These are phyloP conservation scores for Tetracentron sinense DNA, from an alignment of 164 flowering plant species.

Conservation along the genomic window DNA sequence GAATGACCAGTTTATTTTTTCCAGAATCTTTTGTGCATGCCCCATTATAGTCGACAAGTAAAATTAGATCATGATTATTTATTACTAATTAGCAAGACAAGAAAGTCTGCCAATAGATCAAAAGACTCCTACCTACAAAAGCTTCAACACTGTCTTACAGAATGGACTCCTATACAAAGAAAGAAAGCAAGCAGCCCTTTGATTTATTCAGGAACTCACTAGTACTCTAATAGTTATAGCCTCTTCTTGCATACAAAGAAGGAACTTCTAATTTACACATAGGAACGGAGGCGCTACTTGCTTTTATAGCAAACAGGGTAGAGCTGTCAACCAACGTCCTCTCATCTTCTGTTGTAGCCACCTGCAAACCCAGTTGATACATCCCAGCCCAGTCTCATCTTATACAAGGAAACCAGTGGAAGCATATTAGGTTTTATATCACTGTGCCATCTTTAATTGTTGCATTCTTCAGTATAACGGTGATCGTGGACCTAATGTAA, in stretches of 20 bases:
- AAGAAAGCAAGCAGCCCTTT: constrained; percentile 1
- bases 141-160: background rate
- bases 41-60: too few species aligned
- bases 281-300: background rate
- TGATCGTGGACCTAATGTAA: constrained; percentile 82
- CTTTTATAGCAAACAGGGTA: background rate
- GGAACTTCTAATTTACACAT: constrained; percentile 3
- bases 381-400: constrained; percentile 1
- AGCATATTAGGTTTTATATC: constrained; percentile 23
- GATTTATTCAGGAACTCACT: constrained; percentile 9
- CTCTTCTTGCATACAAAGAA: background rate
- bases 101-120: background rate
- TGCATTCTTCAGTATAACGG: constrained; percentile 71
- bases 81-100: background rate
- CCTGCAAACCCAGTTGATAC: background rate
- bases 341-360: constrained; percentile 3
- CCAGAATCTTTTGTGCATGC: too few species aligned
- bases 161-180: background rate
- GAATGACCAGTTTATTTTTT: too few species aligned
- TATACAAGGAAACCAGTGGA: background rate
- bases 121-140: too few species aligned
- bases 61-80: background rate
- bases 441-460: constrained; percentile 72
- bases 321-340: background rate
- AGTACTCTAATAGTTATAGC: background rate